Evolutionary conservation across 2,329 filamentous ascomycete genomes (phyloP).

Genomic region (Tolypocladium guangdongense): DNA sequence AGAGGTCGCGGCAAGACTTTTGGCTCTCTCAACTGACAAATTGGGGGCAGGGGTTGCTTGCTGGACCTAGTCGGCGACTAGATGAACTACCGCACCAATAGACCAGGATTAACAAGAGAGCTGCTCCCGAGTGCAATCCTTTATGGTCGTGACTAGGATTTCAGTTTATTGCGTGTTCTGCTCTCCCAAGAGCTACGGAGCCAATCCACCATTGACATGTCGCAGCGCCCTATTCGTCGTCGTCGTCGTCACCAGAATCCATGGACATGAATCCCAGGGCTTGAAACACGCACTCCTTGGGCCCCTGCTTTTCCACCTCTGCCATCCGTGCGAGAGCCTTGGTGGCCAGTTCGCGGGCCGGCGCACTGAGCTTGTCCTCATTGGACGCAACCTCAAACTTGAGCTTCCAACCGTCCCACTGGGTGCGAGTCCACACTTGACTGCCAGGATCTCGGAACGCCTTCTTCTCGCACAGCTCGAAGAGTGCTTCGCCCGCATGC

Average conservation of each 20-base stretch:
- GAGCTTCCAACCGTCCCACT: background rate
- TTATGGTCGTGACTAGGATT: background rate
- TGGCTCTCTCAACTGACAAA: conserved; percentile 16
- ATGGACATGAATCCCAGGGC: background rate
- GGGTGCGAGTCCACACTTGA: background rate
- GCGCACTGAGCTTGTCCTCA: background rate
- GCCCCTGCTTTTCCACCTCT: background rate
- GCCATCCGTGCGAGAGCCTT: background rate
- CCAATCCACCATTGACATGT: background rate
- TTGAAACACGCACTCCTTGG: background rate
- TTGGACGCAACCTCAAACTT: background rate
- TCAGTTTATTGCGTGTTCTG: background rate
- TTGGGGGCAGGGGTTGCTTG: background rate
- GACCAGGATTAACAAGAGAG: background rate
- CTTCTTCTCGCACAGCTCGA: background rate
- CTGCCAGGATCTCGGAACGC: background rate
- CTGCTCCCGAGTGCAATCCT: background rate
- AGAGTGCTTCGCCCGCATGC: background rate
- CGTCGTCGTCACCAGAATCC: background rate
- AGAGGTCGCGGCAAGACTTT: conserved; percentile 14
- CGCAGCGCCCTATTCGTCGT: background rate
- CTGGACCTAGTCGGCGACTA: background rate
- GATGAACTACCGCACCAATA: background rate
- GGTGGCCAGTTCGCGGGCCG: background rate
- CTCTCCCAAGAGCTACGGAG: background rate